Conservation (phyloP, 2,329 filamentous ascomycete species). For the Fusarium sp. region DNA sequence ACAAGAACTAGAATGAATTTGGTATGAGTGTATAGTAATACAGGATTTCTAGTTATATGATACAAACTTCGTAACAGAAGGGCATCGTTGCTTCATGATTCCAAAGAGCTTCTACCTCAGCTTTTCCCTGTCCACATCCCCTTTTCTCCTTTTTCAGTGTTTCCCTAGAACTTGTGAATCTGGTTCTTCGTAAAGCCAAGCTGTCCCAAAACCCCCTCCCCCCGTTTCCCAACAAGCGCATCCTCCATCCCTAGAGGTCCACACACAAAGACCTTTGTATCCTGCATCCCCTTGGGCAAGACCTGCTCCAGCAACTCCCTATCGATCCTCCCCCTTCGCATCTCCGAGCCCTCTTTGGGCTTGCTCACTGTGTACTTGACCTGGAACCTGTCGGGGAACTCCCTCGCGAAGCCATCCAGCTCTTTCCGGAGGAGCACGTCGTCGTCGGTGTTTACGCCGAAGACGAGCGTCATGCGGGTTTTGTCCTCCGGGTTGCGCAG, state of each 20-base stretch:
- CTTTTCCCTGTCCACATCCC: neutral
- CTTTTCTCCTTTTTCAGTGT: rapidly evolving
- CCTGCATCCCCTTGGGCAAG: conserved; percentile 50
- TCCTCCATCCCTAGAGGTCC: conserved; percentile 77
- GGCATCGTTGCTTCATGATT: no score
- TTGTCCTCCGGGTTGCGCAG: conserved; percentile 71
- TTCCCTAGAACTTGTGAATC: conserved; percentile 67
- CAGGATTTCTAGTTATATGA: neutral
- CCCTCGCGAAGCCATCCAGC: conserved; percentile 65
- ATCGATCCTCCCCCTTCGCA: conserved; percentile 70
- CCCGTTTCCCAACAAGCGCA: conserved; percentile 63
- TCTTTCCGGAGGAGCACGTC: conserved; percentile 71
- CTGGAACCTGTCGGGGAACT: conserved; percentile 68
- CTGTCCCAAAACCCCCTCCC: conserved; percentile 65
- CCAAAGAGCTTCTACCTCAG: neutral
- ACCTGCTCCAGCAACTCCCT: conserved; percentile 67
- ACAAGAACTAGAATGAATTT: neutral
- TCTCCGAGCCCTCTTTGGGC: conserved; percentile 56
- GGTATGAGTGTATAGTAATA: neutral
- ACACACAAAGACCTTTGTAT: conserved; percentile 75
- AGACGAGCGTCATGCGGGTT: conserved; percentile 74
- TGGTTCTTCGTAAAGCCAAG: conserved; percentile 70
- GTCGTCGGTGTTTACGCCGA: conserved; percentile 73
- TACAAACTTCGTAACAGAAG: no score
- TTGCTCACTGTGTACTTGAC: conserved; percentile 70